Percentiles rank a stretch among this genome's conserved stretches.
phyloP scores from a whole-genome alignment of 73 alveolate species.

The Blepharisma stoltei region DNA sequence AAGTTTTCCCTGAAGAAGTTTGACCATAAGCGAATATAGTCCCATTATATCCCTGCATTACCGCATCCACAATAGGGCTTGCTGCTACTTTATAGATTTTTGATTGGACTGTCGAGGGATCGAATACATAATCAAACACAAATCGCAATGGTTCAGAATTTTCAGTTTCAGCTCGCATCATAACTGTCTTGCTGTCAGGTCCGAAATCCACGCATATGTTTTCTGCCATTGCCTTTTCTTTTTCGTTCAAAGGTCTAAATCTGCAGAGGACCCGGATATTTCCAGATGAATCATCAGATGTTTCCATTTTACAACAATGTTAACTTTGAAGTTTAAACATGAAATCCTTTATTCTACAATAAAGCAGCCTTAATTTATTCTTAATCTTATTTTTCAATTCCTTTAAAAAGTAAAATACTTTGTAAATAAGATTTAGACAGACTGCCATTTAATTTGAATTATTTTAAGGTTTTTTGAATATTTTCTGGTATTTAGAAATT shows the following conservation, averaged over 20 bases:
- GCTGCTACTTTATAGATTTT: slow-evolving; percentile 1
- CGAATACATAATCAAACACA: slow-evolving; percentile 88
- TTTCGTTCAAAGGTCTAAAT: slow-evolving; percentile 73
- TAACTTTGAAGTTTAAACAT: slow-evolving; percentile 24
- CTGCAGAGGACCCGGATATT: slow-evolving; percentile 76
- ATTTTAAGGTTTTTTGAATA: no score
- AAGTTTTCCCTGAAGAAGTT: slow-evolving; percentile 54
- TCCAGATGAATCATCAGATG: slow-evolving; percentile 19
- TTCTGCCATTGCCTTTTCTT: slow-evolving; percentile 53
- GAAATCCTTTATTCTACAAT: no score
- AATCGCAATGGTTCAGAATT: slow-evolving; percentile 45
- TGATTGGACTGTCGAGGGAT: slow-evolving; percentile 37
- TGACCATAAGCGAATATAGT: slow-evolving; percentile 48
- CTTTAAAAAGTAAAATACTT: no score
- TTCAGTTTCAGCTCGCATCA: slow-evolving; percentile 39
- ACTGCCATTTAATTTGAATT: no score
- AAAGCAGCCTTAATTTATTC: no score
- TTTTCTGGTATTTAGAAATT: no score
- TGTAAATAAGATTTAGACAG: no score
- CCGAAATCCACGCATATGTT: slow-evolving; percentile 49
- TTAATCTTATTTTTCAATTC: no score
- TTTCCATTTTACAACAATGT: not conserved
- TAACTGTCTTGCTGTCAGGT: slow-evolving; percentile 40
- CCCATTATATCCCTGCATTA: slow-evolving; percentile 42
- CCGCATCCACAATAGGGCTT: slow-evolving; percentile 20